These are phyloP conservation scores for Aspergillus intermedius DNA, from an alignment of 2,329 filamentous ascomycete species.

Conservation along the genomic window DNA sequence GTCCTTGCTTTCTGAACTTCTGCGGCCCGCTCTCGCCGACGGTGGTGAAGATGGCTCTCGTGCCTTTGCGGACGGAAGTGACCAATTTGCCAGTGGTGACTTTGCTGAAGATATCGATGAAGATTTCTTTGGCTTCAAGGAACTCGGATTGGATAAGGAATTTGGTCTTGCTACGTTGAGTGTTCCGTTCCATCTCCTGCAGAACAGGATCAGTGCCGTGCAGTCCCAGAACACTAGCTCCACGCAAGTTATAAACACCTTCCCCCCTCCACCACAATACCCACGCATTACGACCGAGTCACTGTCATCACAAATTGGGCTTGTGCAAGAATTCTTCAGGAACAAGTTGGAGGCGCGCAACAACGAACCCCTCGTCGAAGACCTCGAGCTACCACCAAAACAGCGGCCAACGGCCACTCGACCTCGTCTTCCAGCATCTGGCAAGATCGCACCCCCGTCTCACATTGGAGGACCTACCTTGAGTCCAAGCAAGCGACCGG, in stretches of 20 bases:
- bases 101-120: conserved; percentile 97
- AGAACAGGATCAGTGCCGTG: conserved; percentile 81
- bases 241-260: conserved; percentile 50
- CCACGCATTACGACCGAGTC: conserved; percentile 74
- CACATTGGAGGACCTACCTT: conserved; percentile 24
- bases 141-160: conserved; percentile 84
- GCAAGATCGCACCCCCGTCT: conserved; percentile 36
- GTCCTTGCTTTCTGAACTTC: conserved; percentile 79
- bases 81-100: conserved; percentile 93
- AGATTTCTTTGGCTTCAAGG: conserved; percentile 98
- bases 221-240: conserved; percentile 61
- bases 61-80: conserved; percentile 92
- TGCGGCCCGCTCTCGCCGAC: conserved; percentile 81
- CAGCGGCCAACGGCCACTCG: conserved; percentile 55
- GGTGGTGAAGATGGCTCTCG: conserved; percentile 75
- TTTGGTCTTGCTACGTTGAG: conserved; percentile 81
- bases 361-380: conserved; percentile 78
- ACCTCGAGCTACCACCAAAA: conserved; percentile 89
- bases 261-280: conserved; percentile 59
- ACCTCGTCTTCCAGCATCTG: conserved; percentile 40
- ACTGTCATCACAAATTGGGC: conserved; percentile 71
- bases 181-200: conserved; percentile 88
- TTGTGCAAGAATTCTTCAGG: conserved; percentile 87
- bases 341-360: conserved; percentile 78
- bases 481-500: conserved; percentile 38